phyloP scores from a whole-genome alignment of 2,329 filamentous ascomycete genomes.

The Pseudopithomyces maydicus region DNA sequence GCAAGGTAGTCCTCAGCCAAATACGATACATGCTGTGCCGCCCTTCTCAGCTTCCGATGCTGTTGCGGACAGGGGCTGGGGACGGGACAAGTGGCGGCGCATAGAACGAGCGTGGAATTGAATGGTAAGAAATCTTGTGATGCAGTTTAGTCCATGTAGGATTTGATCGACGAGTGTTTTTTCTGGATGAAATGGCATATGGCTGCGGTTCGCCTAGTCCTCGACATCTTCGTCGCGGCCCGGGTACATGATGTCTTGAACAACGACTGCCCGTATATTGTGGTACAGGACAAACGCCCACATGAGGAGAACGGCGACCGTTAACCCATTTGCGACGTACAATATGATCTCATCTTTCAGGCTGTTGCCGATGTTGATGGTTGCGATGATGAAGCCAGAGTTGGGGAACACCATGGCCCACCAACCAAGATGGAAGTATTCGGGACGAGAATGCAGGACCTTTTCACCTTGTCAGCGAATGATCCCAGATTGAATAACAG shows the following conservation, averaged over 20 bases:
- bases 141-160: neutral
- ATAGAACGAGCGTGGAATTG: neutral
- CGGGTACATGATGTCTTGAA: constrained; percentile 61
- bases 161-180: neutral
- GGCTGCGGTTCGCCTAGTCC: constrained; percentile 22
- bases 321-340: constrained; percentile 54
- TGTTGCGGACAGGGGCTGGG: neutral
- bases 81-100: neutral
- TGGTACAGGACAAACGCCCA: constrained; percentile 61
- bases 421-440: constrained; percentile 67
- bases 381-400: constrained; percentile 50
- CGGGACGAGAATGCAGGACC: constrained; percentile 38
- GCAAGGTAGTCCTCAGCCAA: neutral
- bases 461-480: constrained; percentile 17
- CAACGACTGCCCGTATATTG: constrained; percentile 57
- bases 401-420: constrained; percentile 62
- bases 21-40: neutral
- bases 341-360: constrained; percentile 42
- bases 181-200: neutral
- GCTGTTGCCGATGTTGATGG: constrained; percentile 45
- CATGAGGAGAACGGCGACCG: constrained; percentile 56
- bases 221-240: constrained; percentile 63
- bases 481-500: no score
- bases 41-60: neutral
- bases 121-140: neutral